Conservation (phyloP, 768 basidiomycete species). For the Cantharellus cinnabarinus region DNA sequence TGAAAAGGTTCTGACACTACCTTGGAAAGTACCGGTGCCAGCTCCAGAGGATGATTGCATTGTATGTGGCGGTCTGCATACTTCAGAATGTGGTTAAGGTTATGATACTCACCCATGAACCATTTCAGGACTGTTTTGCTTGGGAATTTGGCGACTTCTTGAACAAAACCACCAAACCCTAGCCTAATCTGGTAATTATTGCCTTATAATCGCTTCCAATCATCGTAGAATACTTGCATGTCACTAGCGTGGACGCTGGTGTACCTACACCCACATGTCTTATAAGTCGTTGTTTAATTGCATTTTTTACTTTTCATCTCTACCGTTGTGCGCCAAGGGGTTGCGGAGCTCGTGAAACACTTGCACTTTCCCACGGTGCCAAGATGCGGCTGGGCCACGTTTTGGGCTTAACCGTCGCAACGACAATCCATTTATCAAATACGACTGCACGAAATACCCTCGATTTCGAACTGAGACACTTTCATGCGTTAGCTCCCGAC, state of each 20-base stretch:
- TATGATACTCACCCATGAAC: not conserved
- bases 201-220: too few species aligned
- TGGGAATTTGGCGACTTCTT: slow-evolving; percentile 31
- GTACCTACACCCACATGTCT: too few species aligned
- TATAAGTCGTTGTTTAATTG: too few species aligned
- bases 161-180: not conserved
- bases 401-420: too few species aligned
- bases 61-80: slow-evolving; percentile 17
- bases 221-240: too few species aligned
- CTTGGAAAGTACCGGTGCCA: slow-evolving; percentile 48
- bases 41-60: slow-evolving; percentile 43
- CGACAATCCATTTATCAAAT: too few species aligned
- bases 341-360: too few species aligned
- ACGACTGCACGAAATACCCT: not conserved
- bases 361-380: too few species aligned
- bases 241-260: too few species aligned
- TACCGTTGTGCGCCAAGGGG: too few species aligned
- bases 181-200: not conserved
- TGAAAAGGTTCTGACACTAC: slow-evolving; percentile 47
- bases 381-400: too few species aligned
- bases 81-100: slow-evolving; percentile 20
- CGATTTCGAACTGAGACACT: not conserved
- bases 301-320: too few species aligned
- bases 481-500: not conserved
- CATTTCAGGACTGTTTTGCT: slow-evolving; percentile 42